Conservation (phyloP, 768 basidiomycete species). For the Mycena olivaceomarginata region DNA sequence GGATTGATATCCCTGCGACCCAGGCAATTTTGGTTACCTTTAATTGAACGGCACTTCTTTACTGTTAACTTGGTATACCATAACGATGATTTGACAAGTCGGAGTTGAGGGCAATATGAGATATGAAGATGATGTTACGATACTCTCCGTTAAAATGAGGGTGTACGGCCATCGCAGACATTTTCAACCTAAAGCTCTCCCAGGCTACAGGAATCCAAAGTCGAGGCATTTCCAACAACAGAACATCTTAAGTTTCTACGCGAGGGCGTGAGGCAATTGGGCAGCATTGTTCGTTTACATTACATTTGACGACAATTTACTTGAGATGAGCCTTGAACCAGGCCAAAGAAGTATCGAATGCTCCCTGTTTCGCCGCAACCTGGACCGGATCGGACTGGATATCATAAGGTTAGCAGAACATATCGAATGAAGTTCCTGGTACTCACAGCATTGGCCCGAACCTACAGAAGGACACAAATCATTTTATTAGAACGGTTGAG, state of each 20-base stretch:
- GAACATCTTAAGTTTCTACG: too few species aligned
- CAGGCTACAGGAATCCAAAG: too few species aligned
- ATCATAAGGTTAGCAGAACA: neutral
- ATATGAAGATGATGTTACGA: too few species aligned
- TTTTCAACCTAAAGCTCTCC: too few species aligned
- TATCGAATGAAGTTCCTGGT: neutral
- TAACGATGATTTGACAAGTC: neutral
- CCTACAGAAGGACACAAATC: neutral
- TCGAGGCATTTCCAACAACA: too few species aligned
- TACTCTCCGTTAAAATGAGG: too few species aligned
- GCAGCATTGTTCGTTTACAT: neutral
- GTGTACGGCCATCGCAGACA: too few species aligned
- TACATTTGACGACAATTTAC: neutral
- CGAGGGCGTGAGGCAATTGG: too few species aligned
- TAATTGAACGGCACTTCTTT: neutral
- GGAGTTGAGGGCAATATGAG: neutral
- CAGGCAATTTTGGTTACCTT: conserved; percentile 68
- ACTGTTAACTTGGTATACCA: neutral
- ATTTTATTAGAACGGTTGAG: neutral
- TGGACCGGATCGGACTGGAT: conserved; percentile 39
- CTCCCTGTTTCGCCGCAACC: conserved; percentile 43
- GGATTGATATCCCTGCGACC: conserved; percentile 68
- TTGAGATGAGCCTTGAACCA: conserved; percentile 39
- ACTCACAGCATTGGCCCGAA: conserved; percentile 41
- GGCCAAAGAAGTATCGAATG: conserved; percentile 39